Conservation (phyloP, 1,284 basidiomycete species). For the Cutaneotrichosporon cutaneum region DNA sequence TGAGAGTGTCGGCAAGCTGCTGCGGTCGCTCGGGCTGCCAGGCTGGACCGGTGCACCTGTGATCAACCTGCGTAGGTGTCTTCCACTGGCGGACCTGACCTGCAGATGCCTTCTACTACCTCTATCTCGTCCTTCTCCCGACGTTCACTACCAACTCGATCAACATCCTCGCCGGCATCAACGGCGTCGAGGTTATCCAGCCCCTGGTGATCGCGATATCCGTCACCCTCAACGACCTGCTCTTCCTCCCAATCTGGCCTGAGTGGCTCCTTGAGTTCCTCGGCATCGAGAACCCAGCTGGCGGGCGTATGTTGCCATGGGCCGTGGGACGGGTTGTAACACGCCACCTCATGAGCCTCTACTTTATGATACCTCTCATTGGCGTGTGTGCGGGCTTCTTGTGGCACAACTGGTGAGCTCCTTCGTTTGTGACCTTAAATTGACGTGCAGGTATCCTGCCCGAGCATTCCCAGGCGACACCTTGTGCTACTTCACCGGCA, state of each 20-base stretch:
- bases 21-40: constrained; percentile 45
- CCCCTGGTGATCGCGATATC: constrained; percentile 88
- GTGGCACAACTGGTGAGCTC: constrained; percentile 84
- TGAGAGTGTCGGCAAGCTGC: constrained; percentile 66
- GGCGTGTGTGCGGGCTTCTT: constrained; percentile 86
- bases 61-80: constrained; percentile 75
- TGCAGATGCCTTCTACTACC: constrained; percentile 67
- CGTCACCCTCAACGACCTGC: constrained; percentile 84
- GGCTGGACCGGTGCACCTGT: constrained; percentile 59
- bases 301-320: constrained; percentile 46
- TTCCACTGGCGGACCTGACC: neutral
- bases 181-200: constrained; percentile 92
- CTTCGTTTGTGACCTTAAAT: constrained; percentile 12
- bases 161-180: constrained; percentile 98
- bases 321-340: constrained; percentile 71
- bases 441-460: constrained; percentile 80
- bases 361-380: constrained; percentile 92
- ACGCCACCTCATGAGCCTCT: constrained; percentile 89
- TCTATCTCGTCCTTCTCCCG: constrained; percentile 93
- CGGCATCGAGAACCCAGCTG: constrained; percentile 60
- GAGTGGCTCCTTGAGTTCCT: constrained; percentile 70
- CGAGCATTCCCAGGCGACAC: constrained; percentile 95
- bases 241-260: constrained; percentile 72
- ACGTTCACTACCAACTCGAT: constrained; percentile 98
- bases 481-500: constrained; percentile 94